phyloP scores from a whole-genome alignment of 108 stramenopile species.

The Parietichytrium sp. region DNA sequence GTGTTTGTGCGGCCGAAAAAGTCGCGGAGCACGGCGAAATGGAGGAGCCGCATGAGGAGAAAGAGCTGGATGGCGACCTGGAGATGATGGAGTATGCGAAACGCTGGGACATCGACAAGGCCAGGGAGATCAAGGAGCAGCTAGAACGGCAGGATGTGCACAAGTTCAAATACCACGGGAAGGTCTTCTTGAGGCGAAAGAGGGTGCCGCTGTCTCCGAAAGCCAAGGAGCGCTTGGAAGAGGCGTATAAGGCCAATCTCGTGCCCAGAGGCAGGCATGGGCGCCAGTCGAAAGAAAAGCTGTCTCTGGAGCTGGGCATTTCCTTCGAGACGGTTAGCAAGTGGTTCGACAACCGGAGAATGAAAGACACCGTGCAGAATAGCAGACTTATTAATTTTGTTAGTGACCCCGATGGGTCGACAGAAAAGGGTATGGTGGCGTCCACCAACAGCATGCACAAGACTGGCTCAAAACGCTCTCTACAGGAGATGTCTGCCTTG shows the following conservation, averaged over 20 bases:
- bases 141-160: not conserved
- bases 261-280: not conserved
- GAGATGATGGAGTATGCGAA: too few relatives aligned
- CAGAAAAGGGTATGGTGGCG: not conserved
- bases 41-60: too few relatives aligned
- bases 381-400: not conserved
- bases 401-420: not conserved
- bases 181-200: not conserved
- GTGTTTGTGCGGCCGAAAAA: too few relatives aligned
- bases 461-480: too few relatives aligned
- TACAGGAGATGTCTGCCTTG: too few relatives aligned
- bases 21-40: too few relatives aligned
- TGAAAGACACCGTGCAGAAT: constrained; percentile 5
- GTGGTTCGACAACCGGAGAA: constrained; percentile 33
- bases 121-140: not conserved
- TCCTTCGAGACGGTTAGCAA: not conserved
- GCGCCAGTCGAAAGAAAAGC: not conserved
- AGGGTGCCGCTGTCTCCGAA: constrained; percentile 8
- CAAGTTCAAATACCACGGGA: not conserved
- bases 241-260: not conserved
- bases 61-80: too few relatives aligned
- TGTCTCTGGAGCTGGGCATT: not conserved
- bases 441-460: not conserved
- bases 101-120: too few relatives aligned
- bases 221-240: not conserved